These are phyloP conservation scores for Alliaria petiolata DNA, from an alignment of 345 rosid species.

Conservation along the genomic window DNA sequence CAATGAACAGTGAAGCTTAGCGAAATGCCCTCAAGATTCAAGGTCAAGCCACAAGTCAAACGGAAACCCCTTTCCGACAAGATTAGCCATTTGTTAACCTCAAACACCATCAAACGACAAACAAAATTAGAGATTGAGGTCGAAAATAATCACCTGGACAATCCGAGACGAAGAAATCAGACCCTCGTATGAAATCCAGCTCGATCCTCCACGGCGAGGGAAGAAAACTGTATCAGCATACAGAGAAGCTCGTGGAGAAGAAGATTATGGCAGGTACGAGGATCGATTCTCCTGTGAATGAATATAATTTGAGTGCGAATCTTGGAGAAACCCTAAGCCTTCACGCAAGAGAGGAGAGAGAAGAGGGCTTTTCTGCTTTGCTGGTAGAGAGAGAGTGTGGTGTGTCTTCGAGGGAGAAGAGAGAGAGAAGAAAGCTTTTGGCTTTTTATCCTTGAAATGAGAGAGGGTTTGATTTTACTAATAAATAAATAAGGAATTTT, in stretches of 20 bases:
- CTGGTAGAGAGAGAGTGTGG: slow-evolving; percentile 27
- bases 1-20: slow-evolving; percentile 43
- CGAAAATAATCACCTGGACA: slow-evolving; percentile 5
- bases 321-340: slow-evolving; percentile 47
- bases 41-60: slow-evolving; percentile 14
- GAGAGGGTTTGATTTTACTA: slow-evolving; percentile 40
- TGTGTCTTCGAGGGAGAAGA: slow-evolving; percentile 24
- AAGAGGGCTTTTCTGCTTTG: slow-evolving; percentile 24
- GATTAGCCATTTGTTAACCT: neutral
- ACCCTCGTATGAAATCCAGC: neutral
- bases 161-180: neutral
- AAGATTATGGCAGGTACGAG: neutral
- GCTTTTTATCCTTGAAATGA: slow-evolving; percentile 41
- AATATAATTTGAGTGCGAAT: slow-evolving; percentile 52
- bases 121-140: neutral
- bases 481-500: slow-evolving; percentile 1
- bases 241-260: slow-evolving; percentile 27
- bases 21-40: slow-evolving; percentile 19
- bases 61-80: slow-evolving; percentile 1
- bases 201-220: slow-evolving; percentile 45
- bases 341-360: slow-evolving; percentile 17
- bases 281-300: slow-evolving; percentile 34
- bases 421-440: slow-evolving; percentile 25
- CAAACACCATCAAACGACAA: too few relatives aligned
- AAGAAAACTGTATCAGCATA: slow-evolving; percentile 28